These are phyloP conservation scores for Lagenidium sp. DNA, from an alignment of 352 stramenopile genomes.

Conservation along the genomic window DNA sequence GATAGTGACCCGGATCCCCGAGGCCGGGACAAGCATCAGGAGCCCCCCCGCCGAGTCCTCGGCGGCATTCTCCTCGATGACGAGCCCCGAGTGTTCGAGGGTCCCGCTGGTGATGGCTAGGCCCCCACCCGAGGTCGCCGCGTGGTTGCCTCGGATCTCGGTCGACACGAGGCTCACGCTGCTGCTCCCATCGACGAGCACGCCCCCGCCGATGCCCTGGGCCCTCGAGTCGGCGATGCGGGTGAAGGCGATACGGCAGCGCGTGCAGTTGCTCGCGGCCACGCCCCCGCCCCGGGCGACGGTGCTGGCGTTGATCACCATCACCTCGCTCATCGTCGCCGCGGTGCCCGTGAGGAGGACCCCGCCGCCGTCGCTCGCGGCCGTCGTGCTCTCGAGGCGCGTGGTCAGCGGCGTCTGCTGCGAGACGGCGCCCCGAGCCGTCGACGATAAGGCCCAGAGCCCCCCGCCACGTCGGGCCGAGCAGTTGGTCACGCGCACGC, in stretches of 20 bases:
- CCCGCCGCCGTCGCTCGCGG: background rate
- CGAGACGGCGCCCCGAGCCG: background rate
- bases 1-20: too few relatives aligned
- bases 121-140: conserved; percentile 1
- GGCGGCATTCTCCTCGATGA: conserved; percentile 8
- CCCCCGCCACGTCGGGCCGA: conserved; percentile 3
- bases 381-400: background rate
- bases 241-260: background rate
- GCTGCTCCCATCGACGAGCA: conserved; percentile 2
- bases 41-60: conserved; percentile 3
- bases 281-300: background rate
- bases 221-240: background rate
- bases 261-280: background rate
- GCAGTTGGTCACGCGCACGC: background rate
- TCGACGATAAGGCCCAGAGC: background rate
- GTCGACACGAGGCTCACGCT: background rate
- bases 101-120: conserved; percentile 6
- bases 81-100: conserved; percentile 1
- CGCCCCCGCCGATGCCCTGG: conserved; percentile 1
- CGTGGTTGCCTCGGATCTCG: conserved; percentile 1
- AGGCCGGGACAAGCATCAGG: background rate
- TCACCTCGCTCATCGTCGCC: background rate
- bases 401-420: background rate
- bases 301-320: background rate
- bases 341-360: background rate